phyloP scores from a whole-genome alignment of 139 green algal genomes.

The Microglena sp. region DNA sequence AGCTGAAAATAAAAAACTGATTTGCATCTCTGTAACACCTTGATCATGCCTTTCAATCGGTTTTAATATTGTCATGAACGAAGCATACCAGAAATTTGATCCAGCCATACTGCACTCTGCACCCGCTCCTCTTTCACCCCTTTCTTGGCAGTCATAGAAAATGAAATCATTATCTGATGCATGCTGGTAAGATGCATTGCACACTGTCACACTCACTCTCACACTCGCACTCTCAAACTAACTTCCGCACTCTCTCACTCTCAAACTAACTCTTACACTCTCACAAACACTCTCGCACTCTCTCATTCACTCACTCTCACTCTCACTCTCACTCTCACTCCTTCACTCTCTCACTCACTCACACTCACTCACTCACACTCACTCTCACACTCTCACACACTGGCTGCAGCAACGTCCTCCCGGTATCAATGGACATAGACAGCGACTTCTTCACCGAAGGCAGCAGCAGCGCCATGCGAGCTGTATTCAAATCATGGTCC shows the following conservation, averaged over 20 bases:
- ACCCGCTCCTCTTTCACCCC: too few relatives aligned
- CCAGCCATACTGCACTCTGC: too few relatives aligned
- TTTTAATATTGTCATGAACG: too few relatives aligned
- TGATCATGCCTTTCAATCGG: too few relatives aligned
- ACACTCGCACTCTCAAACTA: neutral
- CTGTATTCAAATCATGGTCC: conserved; percentile 62
- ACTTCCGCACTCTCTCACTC: neutral
- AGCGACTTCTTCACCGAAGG: conserved; percentile 66
- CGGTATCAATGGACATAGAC: conserved; percentile 37
- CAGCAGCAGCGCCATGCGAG: conserved; percentile 36
- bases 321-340: neutral
- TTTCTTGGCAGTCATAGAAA: neutral
- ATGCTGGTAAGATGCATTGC: neutral
- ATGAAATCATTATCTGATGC: neutral
- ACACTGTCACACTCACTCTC: neutral
- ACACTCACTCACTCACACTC: neutral
- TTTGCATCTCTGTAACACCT: too few relatives aligned
- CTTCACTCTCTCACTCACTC: neutral
- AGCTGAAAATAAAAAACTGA: too few relatives aligned
- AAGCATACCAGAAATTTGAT: too few relatives aligned
- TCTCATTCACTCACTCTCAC: neutral
- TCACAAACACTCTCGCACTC: neutral
- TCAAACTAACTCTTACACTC: neutral
- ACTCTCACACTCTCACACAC: neutral
- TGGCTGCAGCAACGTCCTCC: conserved; percentile 70